Evolutionary conservation across 805 yeast species (phyloP), one percentile per base, ranked within the genome.

Genomic region (Metschnikowia rubicola): DNA sequence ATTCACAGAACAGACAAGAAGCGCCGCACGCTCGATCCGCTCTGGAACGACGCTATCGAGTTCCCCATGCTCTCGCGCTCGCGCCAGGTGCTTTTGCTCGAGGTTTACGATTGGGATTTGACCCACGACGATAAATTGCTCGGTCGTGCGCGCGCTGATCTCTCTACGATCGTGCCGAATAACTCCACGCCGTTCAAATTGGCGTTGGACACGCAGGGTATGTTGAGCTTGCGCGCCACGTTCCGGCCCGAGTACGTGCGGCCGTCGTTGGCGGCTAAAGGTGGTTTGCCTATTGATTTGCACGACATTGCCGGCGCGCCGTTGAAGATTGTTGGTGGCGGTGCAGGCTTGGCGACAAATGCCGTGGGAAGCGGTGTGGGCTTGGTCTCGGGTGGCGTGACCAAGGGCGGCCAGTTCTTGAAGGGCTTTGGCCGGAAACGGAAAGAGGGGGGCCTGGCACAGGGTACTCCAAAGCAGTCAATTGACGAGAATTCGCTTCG

Each of bases 21-120:
- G 49, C 84, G 84, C 66, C 86, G 80, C 61, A 80, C 87, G 0
- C 69, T 86, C 55, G 72, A 80, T 46, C 96, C 96, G 13, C 75
- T 74, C 10, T 90, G 94, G 91, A 83, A 88, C 61, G 94, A 88
- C 57, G 64, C 69, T 8, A 70, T 79, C 21, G 73, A 72, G 4
- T 65, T 88, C 54, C 83, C 86, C 4, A 64, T 86, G 48, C 73
- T 78, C 33, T 84, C 94, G 0, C 79, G 88, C 63, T 68, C 81
- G 2, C 76, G 86, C 60, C 69, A 78, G 26, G 57, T 67, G 13
- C 61, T 85, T 29, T 51, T 64, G 31, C 55, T 83, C 21, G 76
- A 75, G 38, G 80, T 83, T 13, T 78, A 67, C 58, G 94, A 87
- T 64, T 87, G 92, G 92, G 94, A 87, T 65, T 74, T 84, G 61